These are phyloP conservation scores for Fusarium sp. DNA, from an alignment of 2,329 filamentous ascomycete species.

Conservation along the genomic window DNA sequence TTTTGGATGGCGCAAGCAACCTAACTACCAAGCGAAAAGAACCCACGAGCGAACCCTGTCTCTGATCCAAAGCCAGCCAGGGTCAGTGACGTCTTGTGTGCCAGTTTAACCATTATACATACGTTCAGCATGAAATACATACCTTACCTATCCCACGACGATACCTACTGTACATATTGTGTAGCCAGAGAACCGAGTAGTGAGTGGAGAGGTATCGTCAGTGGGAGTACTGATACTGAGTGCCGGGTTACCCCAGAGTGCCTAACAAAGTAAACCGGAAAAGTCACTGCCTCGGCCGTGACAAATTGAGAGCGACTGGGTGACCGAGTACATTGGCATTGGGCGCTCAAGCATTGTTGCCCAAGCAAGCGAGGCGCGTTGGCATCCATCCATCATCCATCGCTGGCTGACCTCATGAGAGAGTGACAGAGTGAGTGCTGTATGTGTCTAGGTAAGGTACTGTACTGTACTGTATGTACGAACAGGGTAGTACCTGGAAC, in stretches of 20 bases:
- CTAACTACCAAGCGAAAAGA: conserved; percentile 19
- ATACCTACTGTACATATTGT: background rate
- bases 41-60: conserved; percentile 25
- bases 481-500: conserved; percentile 48
- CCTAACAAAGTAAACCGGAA: background rate
- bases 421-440: conserved; percentile 24
- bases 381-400: conserved; percentile 18
- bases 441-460: background rate
- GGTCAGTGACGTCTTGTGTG: conserved; percentile 25
- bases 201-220: conserved; percentile 29
- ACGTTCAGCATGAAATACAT: background rate
- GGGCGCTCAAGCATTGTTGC: conserved; percentile 46
- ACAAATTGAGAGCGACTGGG: conserved; percentile 32
- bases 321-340: conserved; percentile 45
- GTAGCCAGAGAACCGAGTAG: conserved; percentile 16
- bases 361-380: conserved; percentile 40
- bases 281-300: conserved; percentile 24
- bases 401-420: conserved; percentile 38
- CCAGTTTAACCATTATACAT: background rate
- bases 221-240: conserved; percentile 5
- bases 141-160: background rate
- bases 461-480: background rate
- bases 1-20: conserved; percentile 38
- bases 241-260: conserved; percentile 44
- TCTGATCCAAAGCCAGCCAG: conserved; percentile 35